phyloP scores from a whole-genome alignment of 1,139 yeast genomes.

The Kodamaea ohmeri region DNA sequence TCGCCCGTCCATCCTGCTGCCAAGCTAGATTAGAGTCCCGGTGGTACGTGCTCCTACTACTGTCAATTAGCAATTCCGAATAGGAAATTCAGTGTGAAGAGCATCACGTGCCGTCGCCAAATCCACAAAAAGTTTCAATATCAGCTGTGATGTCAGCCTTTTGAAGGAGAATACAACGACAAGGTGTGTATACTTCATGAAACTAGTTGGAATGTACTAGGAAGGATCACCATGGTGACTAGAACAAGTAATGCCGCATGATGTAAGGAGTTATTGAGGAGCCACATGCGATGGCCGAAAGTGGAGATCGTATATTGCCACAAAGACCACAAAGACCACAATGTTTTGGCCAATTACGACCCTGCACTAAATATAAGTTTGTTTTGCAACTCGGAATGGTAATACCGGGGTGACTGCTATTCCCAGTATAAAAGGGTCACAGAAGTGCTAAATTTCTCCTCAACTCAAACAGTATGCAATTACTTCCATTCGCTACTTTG shows the following conservation, averaged over 20 bases:
- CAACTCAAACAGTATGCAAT: constrained; percentile 9
- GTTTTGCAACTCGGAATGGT: neutral
- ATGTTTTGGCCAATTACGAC: neutral
- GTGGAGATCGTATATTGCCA: neutral
- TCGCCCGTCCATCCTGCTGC: too few species aligned
- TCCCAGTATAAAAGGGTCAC: constrained; percentile 5
- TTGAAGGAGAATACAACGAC: neutral
- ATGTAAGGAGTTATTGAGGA: too few species aligned
- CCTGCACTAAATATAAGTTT: neutral
- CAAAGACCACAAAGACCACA: neutral
- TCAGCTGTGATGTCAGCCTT: neutral
- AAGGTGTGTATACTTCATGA: neutral
- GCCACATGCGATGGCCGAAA: neutral
- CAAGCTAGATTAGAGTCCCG: too few species aligned
- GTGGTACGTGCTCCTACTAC: too few species aligned
- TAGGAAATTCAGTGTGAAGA: too few species aligned
- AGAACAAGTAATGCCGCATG: too few species aligned
- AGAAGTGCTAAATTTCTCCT: neutral
- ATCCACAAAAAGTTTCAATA: neutral
- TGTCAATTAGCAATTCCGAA: too few species aligned
- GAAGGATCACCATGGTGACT: too few species aligned
- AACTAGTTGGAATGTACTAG: too few species aligned
- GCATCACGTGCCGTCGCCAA: neutral
- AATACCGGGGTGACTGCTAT: constrained; percentile 1
- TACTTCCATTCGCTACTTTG: constrained; percentile 9